phyloP scores from a whole-genome alignment of 2,329 filamentous ascomycete species.

The Diaporthe longicolla region DNA sequence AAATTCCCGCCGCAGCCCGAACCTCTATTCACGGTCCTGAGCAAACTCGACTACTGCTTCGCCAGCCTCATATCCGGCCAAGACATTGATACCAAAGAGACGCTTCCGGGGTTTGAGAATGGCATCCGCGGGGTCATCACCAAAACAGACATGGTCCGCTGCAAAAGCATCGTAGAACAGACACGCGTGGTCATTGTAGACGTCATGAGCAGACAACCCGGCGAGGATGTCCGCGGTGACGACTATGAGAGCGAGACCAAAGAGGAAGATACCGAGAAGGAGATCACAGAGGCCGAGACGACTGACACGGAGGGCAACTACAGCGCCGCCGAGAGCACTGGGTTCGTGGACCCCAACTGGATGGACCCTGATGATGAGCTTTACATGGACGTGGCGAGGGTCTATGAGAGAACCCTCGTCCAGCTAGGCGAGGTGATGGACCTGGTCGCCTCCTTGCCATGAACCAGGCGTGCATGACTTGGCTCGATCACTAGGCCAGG shows the following conservation, averaged over 20 bases:
- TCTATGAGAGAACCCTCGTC: slow-evolving; percentile 86
- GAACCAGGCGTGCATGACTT: slow-evolving; percentile 3
- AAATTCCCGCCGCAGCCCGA: slow-evolving; percentile 78
- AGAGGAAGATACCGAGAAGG: slow-evolving; percentile 44
- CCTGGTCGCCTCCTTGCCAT: slow-evolving; percentile 47
- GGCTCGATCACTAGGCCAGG: neutral
- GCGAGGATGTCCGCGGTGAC: slow-evolving; percentile 59
- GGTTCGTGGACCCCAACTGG: slow-evolving; percentile 49
- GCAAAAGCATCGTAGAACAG: slow-evolving; percentile 84
- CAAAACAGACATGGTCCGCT: slow-evolving; percentile 87
- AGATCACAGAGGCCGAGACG: slow-evolving; percentile 43
- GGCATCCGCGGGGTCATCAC: slow-evolving; percentile 77
- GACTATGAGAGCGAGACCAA: slow-evolving; percentile 49
- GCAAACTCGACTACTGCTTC: slow-evolving; percentile 88
- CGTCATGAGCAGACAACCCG: slow-evolving; percentile 70
- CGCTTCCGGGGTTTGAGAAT: slow-evolving; percentile 78
- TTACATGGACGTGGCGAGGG: slow-evolving; percentile 79
- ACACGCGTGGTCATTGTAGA: slow-evolving; percentile 80
- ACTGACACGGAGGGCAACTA: slow-evolving; percentile 52
- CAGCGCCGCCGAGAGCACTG: slow-evolving; percentile 33
- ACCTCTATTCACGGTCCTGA: slow-evolving; percentile 78
- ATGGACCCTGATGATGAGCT: slow-evolving; percentile 58
- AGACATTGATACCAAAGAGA: slow-evolving; percentile 75
- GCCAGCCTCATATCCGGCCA: slow-evolving; percentile 78
- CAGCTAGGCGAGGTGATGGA: slow-evolving; percentile 79